Conservation (phyloP, 495 filamentous ascomycete genomes). For the Aspergillus haitiensis region DNA sequence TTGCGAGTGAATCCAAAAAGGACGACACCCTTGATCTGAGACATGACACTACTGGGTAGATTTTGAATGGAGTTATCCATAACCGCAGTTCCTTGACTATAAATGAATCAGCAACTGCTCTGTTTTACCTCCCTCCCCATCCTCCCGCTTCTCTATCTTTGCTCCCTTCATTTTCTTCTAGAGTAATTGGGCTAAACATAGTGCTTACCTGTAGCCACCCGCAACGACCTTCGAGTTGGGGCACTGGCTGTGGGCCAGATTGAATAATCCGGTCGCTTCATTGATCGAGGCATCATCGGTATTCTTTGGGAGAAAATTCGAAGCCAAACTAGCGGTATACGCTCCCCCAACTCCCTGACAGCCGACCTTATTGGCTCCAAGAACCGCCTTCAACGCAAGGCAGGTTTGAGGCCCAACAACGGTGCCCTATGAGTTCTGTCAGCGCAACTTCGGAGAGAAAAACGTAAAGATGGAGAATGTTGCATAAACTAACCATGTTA, state of each 20-base stretch:
- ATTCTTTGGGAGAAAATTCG: constrained; percentile 30
- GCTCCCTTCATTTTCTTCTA: background rate
- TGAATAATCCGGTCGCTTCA: constrained; percentile 35
- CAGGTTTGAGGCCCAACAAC: constrained; percentile 44
- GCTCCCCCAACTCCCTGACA: constrained; percentile 36
- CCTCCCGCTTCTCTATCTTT: no score
- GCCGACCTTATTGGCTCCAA: constrained; percentile 26
- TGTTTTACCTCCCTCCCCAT: background rate
- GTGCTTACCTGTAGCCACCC: constrained; percentile 48
- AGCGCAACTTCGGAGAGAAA: background rate
- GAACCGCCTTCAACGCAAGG: constrained; percentile 29
- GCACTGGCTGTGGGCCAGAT: constrained; percentile 43
- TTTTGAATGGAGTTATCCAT: constrained; percentile 47
- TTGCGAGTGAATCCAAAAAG: constrained; percentile 59
- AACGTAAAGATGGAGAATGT: no score
- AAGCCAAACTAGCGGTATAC: constrained; percentile 27
- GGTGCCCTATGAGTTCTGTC: constrained; percentile 30
- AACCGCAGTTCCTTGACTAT: constrained; percentile 56
- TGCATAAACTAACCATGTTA: constrained; percentile 44
- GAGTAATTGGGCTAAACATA: background rate
- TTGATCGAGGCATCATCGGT: constrained; percentile 37
- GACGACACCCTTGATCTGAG: constrained; percentile 52
- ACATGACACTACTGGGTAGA: constrained; percentile 35
- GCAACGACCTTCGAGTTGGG: constrained; percentile 57
- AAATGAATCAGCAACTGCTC: background rate